Evolutionary conservation across 352 stramenopile genomes (phyloP), one percentile per base, ranked within the genome.

Genomic region (Globisporangium paroecandrum): DNA sequence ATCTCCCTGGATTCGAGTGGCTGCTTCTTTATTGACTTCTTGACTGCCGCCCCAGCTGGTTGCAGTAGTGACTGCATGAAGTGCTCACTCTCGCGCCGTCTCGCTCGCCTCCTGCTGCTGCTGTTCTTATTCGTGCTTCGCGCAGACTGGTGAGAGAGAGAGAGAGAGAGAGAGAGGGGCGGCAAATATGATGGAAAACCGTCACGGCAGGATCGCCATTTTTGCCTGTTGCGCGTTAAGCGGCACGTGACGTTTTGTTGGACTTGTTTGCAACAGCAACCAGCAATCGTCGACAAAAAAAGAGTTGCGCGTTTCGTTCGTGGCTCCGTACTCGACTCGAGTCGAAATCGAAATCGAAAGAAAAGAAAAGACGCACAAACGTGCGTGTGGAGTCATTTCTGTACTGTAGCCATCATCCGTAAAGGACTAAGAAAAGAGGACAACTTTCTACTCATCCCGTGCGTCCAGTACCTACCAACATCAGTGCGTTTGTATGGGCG

Each of bases 381-480:
- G 32, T 38, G 32, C 32, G 18, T 13, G 25, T 41, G 18, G 55
- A 46, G 55, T 61, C 55, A 61, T 61, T 36, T 61, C 55, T 61
- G 55, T 61, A 61, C 55, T 61, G 55, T 61, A 61, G 55, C 55
- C 55, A 61, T 61, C 25, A 43, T 38, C 29, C 18, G 13, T 13
- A 20, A 9, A 46, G 18, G 55, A 46, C 55, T 27, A 61, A 41
- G 32, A 43, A 46, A 38, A 13, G 25, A 58, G 15, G 20, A 13
- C 55, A 46, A 36, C 55, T 61, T 61, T 61, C 18, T 61, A 61
- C 55, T 43, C 55, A 61, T 46, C 55, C 20, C 54, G 38, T 58
- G 27, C 29, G 25, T 12, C 18, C 25, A n/a, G 60, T 65, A 65
- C 60, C 27, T 65, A 58, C 60, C 59, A 41, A 65, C 8, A 36